Conservation (phyloP, 2,329 filamentous ascomycete species). For the Trichoderma sp. region DNA sequence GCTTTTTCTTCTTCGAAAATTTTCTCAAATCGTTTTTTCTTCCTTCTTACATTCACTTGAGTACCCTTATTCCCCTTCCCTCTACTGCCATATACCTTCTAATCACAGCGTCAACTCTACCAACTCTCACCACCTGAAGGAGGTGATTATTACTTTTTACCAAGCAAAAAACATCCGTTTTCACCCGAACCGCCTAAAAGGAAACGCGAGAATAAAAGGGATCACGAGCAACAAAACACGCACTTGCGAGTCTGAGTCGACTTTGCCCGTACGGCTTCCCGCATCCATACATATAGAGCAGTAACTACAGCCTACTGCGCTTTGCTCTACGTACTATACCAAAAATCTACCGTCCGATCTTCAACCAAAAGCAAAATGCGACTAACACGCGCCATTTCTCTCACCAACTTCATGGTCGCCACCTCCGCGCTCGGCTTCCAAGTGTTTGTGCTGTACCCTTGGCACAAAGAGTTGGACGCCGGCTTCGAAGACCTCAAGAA, state of each 20-base stretch:
- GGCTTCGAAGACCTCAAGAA: constrained; percentile 22
- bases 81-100: background rate
- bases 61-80: background rate
- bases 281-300: background rate
- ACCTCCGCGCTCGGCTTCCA: constrained; percentile 20
- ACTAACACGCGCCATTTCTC: constrained; percentile 15
- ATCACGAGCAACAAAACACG: background rate
- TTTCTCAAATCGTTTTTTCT: background rate
- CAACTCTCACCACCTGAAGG: background rate
- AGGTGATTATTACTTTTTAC: background rate
- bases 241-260: background rate
- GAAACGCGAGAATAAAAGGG: background rate
- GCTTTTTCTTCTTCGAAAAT: background rate
- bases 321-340: background rate
- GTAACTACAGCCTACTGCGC: background rate
- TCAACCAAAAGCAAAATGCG: background rate
- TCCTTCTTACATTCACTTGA: background rate
- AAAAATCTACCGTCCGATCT: background rate
- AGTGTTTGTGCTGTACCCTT: constrained; percentile 20
- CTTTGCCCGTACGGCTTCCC: background rate
- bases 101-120: background rate
- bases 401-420: constrained; percentile 25
- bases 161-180: background rate
- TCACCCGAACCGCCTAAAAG: background rate
- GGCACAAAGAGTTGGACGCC: constrained; percentile 18